Base-by-base conservation (phyloP, 345 rosid genomes). In the Citrus australasica region DNA sequence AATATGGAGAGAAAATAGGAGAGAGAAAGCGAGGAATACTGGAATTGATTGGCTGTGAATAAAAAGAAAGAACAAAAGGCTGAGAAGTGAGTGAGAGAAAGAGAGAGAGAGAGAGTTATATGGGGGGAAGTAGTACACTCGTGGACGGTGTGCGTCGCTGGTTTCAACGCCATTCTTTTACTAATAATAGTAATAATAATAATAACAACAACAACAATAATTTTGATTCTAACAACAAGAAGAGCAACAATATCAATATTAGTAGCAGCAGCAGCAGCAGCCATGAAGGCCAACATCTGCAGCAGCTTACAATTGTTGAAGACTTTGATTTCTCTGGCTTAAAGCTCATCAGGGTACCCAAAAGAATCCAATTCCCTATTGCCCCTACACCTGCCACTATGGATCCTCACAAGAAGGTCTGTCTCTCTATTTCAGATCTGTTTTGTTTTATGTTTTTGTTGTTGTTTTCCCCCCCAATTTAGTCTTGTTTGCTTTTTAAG, bases 61-160 rank as follows among this genome's bases (percentile, higher is more conserved):
- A 53, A 6, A 62, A 75, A 60, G 38, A 27, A 38, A 62, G 21
- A 8, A n/a, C 51, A 46, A 46, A 46, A 13, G 51, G 51, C 51
- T 46, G 51, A 46, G 51, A 46, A 46, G 51, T 11, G 17, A 46
- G 51, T 13, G 51, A 42, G 38, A 37, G 38, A 37, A 1, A 37
- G 13, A n/a, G n/a, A n/a, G n/a, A n/a, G n/a, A 66, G 85, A 67
- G 22, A 53, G 58, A 53, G 58, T 53, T 77, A 70, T 74, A 90
- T 92, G 94, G 94, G 94, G 83, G 90, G 93, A 62, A 82, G 92
- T 83, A 89, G 93, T 67, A 82, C 91, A 75, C 86, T 95, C 74
- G 92, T 87, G 88, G 93, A 92, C 84, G 93, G 89, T 76, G 91
- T 92, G 81, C 94, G 94, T 86, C 98, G 98, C 87, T 93, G 94